Conservation (phyloP, 495 filamentous ascomycete genomes). For the Neurospora sp. region DNA sequence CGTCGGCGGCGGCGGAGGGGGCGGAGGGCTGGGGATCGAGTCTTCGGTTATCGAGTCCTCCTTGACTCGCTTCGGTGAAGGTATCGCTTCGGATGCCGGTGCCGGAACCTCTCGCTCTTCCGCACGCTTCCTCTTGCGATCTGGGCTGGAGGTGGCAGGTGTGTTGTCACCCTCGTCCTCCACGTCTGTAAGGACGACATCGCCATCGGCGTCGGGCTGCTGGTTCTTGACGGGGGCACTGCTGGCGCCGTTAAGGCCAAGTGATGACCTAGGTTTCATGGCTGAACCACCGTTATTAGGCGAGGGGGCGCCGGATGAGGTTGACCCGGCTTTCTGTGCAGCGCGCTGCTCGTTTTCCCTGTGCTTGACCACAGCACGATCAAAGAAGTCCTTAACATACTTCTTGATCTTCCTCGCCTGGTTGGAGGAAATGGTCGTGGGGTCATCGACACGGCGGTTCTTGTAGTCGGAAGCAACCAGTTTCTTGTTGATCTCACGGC, state of each 20-base stretch:
- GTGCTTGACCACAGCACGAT: conserved; percentile 71
- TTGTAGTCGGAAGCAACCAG: conserved; percentile 86
- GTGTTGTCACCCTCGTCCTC: conserved; percentile 41
- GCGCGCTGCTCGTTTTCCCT: conserved; percentile 52
- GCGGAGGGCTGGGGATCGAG: conserved; percentile 29
- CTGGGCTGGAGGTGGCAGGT: conserved; percentile 12
- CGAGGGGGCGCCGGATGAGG: not conserved
- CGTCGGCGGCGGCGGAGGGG: conserved; percentile 31
- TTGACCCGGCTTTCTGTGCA: conserved; percentile 2
- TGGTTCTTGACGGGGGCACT: conserved; percentile 8
- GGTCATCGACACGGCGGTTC: conserved; percentile 70
- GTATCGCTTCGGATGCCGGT: conserved; percentile 31
- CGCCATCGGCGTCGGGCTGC: conserved; percentile 22
- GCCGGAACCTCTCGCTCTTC: conserved; percentile 24
- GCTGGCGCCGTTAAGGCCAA: conserved; percentile 7
- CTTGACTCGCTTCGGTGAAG: conserved; percentile 39
- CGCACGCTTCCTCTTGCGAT: conserved; percentile 56
- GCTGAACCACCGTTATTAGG: not conserved
- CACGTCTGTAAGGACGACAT: conserved; percentile 18
- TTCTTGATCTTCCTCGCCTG: conserved; percentile 73
- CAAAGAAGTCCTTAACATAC: conserved; percentile 75
- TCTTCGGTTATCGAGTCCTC: conserved; percentile 22
- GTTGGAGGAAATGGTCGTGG: conserved; percentile 59
- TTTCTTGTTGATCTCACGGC: conserved; percentile 80
- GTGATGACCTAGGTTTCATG: not conserved